phyloP scores from a whole-genome alignment of 83 land plant genomes.

The Diphasiastrum complanatum region DNA sequence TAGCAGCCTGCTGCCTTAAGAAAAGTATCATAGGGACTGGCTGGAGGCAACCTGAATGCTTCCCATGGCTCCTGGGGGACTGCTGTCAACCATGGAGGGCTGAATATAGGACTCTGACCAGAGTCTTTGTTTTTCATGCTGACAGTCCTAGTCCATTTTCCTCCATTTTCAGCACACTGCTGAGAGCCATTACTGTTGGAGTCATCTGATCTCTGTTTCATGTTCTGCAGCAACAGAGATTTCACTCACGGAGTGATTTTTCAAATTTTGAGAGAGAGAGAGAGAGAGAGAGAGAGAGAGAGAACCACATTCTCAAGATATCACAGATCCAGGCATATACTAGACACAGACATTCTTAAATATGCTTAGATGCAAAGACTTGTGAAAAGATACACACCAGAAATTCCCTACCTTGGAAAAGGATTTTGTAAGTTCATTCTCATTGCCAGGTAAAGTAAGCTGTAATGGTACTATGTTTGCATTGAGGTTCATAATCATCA shows the following conservation, averaged over 20 bases:
- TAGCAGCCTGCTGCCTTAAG: conserved; percentile 75
- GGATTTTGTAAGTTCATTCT: too few relatives aligned
- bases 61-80: conserved; percentile 44
- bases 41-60: conserved; percentile 75
- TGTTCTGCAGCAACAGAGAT: background rate
- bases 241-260: background rate
- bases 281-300: too few relatives aligned
- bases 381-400: too few relatives aligned
- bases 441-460: conserved; percentile 21
- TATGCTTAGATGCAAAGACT: too few relatives aligned
- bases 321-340: too few relatives aligned
- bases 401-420: too few relatives aligned
- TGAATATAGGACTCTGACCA: conserved; percentile 13
- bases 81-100: conserved; percentile 20
- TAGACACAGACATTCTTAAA: too few relatives aligned
- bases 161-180: too few relatives aligned
- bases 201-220: background rate
- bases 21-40: conserved; percentile 94
- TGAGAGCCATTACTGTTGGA: background rate
- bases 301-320: too few relatives aligned
- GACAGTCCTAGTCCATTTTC: conserved; percentile 7
- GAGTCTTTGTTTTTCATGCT: background rate
- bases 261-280: too few relatives aligned
- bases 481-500: conserved; percentile 51
- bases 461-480: conserved; percentile 20